Percentiles rank a stretch among this genome's conserved stretches.
These are phyloP conservation scores for Isabelozyma rhagii DNA, from an alignment of 805 yeast genomes.

Conservation along the genomic window DNA sequence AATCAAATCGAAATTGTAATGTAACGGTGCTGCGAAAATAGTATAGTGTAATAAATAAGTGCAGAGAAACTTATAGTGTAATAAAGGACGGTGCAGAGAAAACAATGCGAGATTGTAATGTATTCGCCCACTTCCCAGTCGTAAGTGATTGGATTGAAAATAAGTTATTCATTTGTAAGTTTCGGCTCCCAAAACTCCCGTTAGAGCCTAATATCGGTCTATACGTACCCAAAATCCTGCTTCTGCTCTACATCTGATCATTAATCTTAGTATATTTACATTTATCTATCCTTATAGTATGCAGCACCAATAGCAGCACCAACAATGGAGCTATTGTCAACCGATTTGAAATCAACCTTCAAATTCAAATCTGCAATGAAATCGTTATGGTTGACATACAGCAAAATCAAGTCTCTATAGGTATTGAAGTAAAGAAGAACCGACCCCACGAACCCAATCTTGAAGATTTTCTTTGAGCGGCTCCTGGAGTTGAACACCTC, in stretches of 20 bases:
- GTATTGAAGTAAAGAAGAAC: conserved; percentile 42
- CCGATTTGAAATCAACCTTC: conserved; percentile 33
- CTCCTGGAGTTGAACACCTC: conserved; percentile 12
- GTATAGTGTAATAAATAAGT: background rate
- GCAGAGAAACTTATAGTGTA: background rate
- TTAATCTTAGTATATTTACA: background rate
- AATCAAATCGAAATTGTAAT: conserved; percentile 28
- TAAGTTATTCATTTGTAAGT: too few relatives aligned
- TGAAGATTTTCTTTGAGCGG: conserved; percentile 14
- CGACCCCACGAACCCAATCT: conserved; percentile 51
- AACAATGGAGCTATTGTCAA: conserved; percentile 46
- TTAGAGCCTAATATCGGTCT: too few relatives aligned
- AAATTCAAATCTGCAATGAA: conserved; percentile 22
- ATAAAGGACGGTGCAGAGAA: too few relatives aligned
- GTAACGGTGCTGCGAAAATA: conserved; percentile 8
- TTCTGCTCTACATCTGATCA: too few relatives aligned
- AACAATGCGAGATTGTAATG: too few relatives aligned
- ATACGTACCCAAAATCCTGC: too few relatives aligned
- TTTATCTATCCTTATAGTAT: conserved; percentile 4
- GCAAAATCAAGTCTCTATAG: conserved; percentile 30
- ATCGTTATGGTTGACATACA: conserved; percentile 20
- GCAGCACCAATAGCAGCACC: conserved; percentile 59
- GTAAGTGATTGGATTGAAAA: too few relatives aligned
- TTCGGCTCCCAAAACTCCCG: too few relatives aligned
- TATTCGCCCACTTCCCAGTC: too few relatives aligned